Evolutionary conservation across 257 asterid species (phyloP), one percentile per base, ranked within the genome.

Genomic region (Agastache rugosa): DNA sequence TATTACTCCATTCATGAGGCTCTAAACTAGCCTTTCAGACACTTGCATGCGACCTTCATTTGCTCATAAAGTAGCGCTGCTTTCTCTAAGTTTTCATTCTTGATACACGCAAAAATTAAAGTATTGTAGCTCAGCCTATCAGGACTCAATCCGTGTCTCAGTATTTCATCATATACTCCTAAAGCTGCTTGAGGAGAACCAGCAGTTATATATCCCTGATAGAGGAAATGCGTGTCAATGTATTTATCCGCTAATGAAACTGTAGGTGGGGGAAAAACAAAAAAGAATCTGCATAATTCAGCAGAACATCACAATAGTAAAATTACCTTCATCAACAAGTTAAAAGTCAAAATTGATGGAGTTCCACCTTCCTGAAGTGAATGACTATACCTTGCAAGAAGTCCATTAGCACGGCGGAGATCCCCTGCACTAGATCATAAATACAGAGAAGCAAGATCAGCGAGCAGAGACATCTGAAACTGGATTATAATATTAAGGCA

Each of bases 351-450:
- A 64, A 83, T 71, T 8, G 89, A 83, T 66, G 88, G 80, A 37
- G 66, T 63, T 77, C 90, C 89, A n/a, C 85, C 88, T 83, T 86
- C 86, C 71, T 85, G 87, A 79, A 89, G 82, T 54, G 75, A 86
- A 72, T 78, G 75, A 75, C 90, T 85, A 53, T 81, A 88, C 76
- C 91, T 85, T 64, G 94, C 94, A 60, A 88, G 94, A 78, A 88
- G 94, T 34, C 94, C 94, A 81, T 88, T 86, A 61, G 95, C 92
- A 75, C 95, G 95, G 86, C 90, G 90, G 65, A 89, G 90, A 81
- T 89, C 92, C 83, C 95, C 95, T 89, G 90, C 95, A 82, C 90
- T 83, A 85, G 88, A 89, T 80, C 75, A 72, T 77, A 69, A 65
- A 76, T 73, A 74, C 59, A 73, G 66, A 76, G 83, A 81, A 78